These are phyloP conservation scores for Komagataella pseudopastoris DNA, from an alignment of 805 yeast species.

Conservation along the genomic window DNA sequence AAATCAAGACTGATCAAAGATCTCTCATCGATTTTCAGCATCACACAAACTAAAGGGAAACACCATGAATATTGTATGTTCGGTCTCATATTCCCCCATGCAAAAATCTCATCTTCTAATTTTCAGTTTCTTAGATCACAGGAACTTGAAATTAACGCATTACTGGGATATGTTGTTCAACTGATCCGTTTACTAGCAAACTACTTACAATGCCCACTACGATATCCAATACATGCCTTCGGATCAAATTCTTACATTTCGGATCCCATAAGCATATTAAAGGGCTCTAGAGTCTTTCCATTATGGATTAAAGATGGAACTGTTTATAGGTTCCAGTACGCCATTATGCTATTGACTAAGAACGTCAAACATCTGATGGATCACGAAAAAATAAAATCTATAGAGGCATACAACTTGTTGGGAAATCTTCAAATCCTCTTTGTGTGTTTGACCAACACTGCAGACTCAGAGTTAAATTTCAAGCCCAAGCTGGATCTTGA, in stretches of 20 bases:
- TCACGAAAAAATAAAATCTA: slow-evolving; percentile 13
- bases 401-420: slow-evolving; percentile 17
- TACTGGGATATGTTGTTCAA: slow-evolving; percentile 33
- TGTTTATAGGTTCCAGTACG: slow-evolving; percentile 34
- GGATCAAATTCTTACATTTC: slow-evolving; percentile 35
- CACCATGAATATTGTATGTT: slow-evolving; percentile 5
- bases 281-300: slow-evolving; percentile 28
- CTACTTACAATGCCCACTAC: slow-evolving; percentile 28
- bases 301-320: slow-evolving; percentile 32
- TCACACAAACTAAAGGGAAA: slow-evolving; percentile 1
- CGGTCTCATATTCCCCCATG: slow-evolving; percentile 1
- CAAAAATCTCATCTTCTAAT: not conserved
- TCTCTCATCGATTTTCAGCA: slow-evolving; percentile 4
- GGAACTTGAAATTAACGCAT: slow-evolving; percentile 29
- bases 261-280: slow-evolving; percentile 31
- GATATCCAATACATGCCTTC: slow-evolving; percentile 32
- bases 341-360: slow-evolving; percentile 27
- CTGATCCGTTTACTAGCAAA: slow-evolving; percentile 23
- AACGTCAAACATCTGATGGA: slow-evolving; percentile 30
- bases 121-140: slow-evolving; percentile 12
- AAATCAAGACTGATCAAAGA: not conserved
- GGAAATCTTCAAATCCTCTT: slow-evolving; percentile 20
- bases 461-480: slow-evolving; percentile 3
- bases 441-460: slow-evolving; percentile 8
- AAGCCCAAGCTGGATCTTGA: not conserved